Evolutionary conservation across 2,329 filamentous ascomycete genomes (phyloP).

Genomic region (Xylaria polymorpha): DNA sequence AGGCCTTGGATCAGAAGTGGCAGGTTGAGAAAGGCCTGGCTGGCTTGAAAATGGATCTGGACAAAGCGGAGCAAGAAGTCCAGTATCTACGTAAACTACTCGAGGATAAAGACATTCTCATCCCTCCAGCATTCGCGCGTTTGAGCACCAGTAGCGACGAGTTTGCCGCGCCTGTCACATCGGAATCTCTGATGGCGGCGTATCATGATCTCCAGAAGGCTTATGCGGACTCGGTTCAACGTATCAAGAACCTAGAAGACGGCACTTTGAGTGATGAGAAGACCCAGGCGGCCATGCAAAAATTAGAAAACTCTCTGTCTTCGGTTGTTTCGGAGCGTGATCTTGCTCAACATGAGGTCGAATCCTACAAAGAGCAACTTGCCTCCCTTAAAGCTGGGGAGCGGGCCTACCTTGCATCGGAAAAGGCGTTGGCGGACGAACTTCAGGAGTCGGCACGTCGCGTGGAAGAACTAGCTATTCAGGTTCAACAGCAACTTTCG

Average conservation of each 20-base stretch:
- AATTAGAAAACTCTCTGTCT: conserved; percentile 75
- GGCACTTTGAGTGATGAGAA: conserved; percentile 65
- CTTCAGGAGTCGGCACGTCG: conserved; percentile 78
- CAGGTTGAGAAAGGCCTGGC: conserved; percentile 90
- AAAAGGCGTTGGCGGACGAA: conserved; percentile 74
- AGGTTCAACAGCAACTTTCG: conserved; percentile 84
- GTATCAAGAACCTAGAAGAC: conserved; percentile 72
- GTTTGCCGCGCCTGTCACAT: conserved; percentile 66
- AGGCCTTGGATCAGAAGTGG: conserved; percentile 95
- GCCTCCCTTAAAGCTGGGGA: conserved; percentile 68
- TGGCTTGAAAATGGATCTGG: conserved; percentile 94
- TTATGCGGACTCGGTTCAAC: conserved; percentile 73
- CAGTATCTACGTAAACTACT: conserved; percentile 81
- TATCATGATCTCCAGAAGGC: conserved; percentile 81
- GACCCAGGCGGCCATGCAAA: conserved; percentile 70
- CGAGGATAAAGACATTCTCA: conserved; percentile 82
- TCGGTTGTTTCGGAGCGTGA: conserved; percentile 78
- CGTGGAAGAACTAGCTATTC: conserved; percentile 80
- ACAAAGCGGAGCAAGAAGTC: conserved; percentile 94
- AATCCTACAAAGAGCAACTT: conserved; percentile 71
- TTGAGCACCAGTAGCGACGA: conserved; percentile 55
- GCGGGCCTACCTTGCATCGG: conserved; percentile 66
- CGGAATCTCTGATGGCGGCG: conserved; percentile 77
- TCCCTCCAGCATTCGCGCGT: conserved; percentile 69
- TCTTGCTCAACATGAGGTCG: conserved; percentile 73